Evolutionary conservation across 2,329 filamentous ascomycete genomes (phyloP).

Genomic region (Lasiodiplodia theobromae): DNA sequence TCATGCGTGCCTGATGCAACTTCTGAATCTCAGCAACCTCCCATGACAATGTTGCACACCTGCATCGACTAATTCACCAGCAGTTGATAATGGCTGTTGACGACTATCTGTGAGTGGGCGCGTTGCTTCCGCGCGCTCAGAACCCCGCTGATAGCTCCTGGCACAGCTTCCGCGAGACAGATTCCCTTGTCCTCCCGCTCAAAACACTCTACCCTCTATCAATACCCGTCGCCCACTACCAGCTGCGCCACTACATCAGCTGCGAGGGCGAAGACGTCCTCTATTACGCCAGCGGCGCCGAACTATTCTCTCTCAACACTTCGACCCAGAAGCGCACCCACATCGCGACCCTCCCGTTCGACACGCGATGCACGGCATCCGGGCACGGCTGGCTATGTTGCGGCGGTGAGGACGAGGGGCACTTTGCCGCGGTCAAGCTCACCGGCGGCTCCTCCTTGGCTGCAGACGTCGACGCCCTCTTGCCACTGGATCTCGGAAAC

Average conservation of each 20-base stretch:
- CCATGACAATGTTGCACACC: constrained; percentile 38
- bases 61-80: constrained; percentile 37
- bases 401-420: constrained; percentile 81
- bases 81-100: constrained; percentile 47
- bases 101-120: constrained; percentile 43
- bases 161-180: constrained; percentile 54
- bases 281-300: constrained; percentile 81
- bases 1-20: constrained; percentile 26
- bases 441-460: constrained; percentile 49
- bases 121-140: constrained; percentile 3
- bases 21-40: constrained; percentile 5
- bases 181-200: constrained; percentile 53
- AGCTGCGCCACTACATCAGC: constrained; percentile 89
- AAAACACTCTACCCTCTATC: constrained; percentile 57
- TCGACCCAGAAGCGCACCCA: constrained; percentile 74
- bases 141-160: constrained; percentile 33
- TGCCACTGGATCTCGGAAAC: constrained; percentile 60
- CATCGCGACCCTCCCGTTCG: constrained; percentile 72
- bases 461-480: constrained; percentile 63
- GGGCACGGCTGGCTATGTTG: constrained; percentile 88
- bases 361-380: constrained; percentile 85
- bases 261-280: constrained; percentile 77
- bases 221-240: constrained; percentile 72
- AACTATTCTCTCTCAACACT: constrained; percentile 66
- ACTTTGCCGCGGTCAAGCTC: constrained; percentile 81